Base-by-base conservation (phyloP, 345 rosid genomes). In the Odontarrhena argentea region DNA sequence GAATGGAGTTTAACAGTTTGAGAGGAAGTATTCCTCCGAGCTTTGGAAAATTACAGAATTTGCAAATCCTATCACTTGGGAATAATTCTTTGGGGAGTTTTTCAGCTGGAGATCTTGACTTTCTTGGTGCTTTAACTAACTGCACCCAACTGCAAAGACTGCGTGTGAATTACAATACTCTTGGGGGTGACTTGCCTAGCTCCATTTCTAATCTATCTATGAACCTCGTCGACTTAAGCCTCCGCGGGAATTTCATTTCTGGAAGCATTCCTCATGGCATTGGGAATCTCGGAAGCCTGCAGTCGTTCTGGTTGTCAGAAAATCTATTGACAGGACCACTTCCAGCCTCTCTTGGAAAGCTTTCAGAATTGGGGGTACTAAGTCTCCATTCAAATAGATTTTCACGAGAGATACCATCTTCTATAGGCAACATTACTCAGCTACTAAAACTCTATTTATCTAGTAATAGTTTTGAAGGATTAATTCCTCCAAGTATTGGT, bases 41-140 rank as follows among this genome's bases (percentile, higher is more conserved):
- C 22, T 25, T 50, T 9, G 55, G 55, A 8, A 50, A 50, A 3
- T 5, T 50, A 8, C 7, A 9, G 55, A 50, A 15, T 5, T 18
- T 50, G 32, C 28, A 50, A 25, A 4, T n/a, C 25, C 55, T 50
- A 50, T n/a, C 32, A 25, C 26, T 50, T 25, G 1, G 2, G 3
- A 6, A 15, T 11, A 50, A 50, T 9, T 50, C 4, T 15, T 25
- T 50, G 3, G 55, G 55, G 10, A 50, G 32, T 18, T 9, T 2
- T 15, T 50, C 55, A 8, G 55, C 14, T 50, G 26, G 32, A 8
- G 55, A 50, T 50, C 55, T 50, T 15, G 55, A 50, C 22, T 50
- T 50, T 50, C 55, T 50, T 9, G 26, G 11, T 50, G 9, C 4
- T 50, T 50, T 50, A 3, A 50, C 28, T 25, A 50, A 50, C 55